Base-by-base conservation (phyloP, 345 rosid genomes). In the Nasturtium officinale region DNA sequence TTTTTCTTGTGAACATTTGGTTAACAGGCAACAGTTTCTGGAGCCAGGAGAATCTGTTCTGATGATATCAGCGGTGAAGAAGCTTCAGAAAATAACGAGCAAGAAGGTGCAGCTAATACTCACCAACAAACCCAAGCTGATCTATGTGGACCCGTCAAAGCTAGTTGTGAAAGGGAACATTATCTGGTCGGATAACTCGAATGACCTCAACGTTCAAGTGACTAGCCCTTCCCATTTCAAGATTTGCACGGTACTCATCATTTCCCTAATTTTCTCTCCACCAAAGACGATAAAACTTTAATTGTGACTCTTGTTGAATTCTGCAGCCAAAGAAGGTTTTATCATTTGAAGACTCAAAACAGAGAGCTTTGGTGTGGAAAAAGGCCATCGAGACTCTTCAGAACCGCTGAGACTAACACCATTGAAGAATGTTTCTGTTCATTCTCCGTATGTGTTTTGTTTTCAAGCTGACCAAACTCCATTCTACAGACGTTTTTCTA, bases 21-120 rank as follows among this genome's bases (percentile, higher is more conserved):
- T 53, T 60, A 51, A 65, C 84, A 92, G 98, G 96, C 96, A 92
- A 80, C 96, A 90, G 74, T 92, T 92, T 82, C 72, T 90, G 86
- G 98, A 90, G 47, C 93, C 87, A 1, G 96, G 96, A 54, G 96
- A 92, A 80, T 90, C 96, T 5, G 89, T 92, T 79, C 80, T 90
- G 21, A 90, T 92, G 98, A 92, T 92, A 77, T 87, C 98, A 38
- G 86, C 86, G 66, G 92, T 92, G 78, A 92, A 90, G 83, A 90
- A 87, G 80, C 67, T 92, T 43, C 90, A 85, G 81, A 92, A 90
- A 78, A 51, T 92, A 74, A 82, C 98, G 3, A 92, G 86, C 89
- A 90, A 92, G 82, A 92, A 92, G 77, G 97, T 92, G 80, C 98
- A 92, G 82, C 93, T 92, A 47, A 89, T 92, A 74, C 98, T 92